A percentile compares a stretch with the other conserved stretches of the same genome.
These are phyloP conservation scores for Alternaria ventricosa DNA, from an alignment of 2,329 filamentous ascomycete species.

Conservation along the genomic window DNA sequence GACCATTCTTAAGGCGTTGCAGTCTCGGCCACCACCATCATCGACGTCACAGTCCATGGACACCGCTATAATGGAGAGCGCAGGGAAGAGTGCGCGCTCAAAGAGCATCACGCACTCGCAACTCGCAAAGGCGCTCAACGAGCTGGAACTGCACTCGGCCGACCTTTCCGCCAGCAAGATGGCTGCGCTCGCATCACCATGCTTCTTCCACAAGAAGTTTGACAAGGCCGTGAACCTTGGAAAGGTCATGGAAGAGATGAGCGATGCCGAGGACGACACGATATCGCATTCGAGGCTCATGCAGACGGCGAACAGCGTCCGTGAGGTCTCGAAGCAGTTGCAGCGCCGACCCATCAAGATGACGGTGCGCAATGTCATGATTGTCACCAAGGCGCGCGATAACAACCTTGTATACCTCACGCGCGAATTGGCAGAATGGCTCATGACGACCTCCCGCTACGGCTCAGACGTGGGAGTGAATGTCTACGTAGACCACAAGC, in stretches of 20 bases:
- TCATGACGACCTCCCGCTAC: slow-evolving; percentile 87
- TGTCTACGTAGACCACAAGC: slow-evolving; percentile 97
- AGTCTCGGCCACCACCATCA: slow-evolving; percentile 63
- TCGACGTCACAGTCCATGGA: slow-evolving; percentile 66
- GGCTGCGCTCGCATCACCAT: slow-evolving; percentile 83
- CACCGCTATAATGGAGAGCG: slow-evolving; percentile 61
- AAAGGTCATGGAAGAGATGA: slow-evolving; percentile 93
- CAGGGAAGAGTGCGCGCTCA: slow-evolving; percentile 45
- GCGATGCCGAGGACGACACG: slow-evolving; percentile 80
- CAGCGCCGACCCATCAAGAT: slow-evolving; percentile 90
- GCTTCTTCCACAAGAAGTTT: slow-evolving; percentile 97
- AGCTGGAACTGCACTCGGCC: slow-evolving; percentile 56
- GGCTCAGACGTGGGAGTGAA: slow-evolving; percentile 89
- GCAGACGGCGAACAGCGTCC: slow-evolving; percentile 92
- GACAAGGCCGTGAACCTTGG: slow-evolving; percentile 95
- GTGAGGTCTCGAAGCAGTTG: slow-evolving; percentile 94
- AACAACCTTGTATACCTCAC: slow-evolving; percentile 91
- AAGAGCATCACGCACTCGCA: slow-evolving; percentile 57
- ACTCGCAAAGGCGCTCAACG: slow-evolving; percentile 66
- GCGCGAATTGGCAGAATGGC: slow-evolving; percentile 84
- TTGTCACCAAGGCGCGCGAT: slow-evolving; percentile 96
- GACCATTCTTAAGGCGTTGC: slow-evolving; percentile 82
- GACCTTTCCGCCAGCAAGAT: slow-evolving; percentile 56
- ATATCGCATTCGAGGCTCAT: slow-evolving; percentile 93
- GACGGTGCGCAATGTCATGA: slow-evolving; percentile 94